Conservation (phyloP, 2,329 filamentous ascomycete genomes). For the Herpomyces periplanetae region DNA sequence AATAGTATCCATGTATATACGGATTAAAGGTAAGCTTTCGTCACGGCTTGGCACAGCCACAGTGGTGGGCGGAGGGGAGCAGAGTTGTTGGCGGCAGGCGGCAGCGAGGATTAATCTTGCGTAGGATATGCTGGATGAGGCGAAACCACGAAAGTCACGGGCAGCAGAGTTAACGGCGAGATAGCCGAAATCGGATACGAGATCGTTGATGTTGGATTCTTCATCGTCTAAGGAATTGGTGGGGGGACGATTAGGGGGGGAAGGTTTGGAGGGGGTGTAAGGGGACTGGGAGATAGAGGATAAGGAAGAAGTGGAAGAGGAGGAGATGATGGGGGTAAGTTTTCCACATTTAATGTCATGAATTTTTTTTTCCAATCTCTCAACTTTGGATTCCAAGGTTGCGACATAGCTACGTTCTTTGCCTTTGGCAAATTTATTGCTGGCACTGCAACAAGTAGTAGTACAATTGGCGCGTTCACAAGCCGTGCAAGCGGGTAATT, state of each 20-base stretch:
- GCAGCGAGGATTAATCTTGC: constrained; percentile 47
- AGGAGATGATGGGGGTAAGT: too few species aligned
- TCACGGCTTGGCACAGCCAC: constrained; percentile 28
- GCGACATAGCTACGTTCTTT: constrained; percentile 92
- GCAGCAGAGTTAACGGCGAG: constrained; percentile 82
- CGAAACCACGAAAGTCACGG: constrained; percentile 60
- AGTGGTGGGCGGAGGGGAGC: constrained; percentile 18
- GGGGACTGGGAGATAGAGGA: constrained; percentile 13
- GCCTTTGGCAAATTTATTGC: constrained; percentile 73
- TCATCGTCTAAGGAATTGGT: constrained; percentile 15
- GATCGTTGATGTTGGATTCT: constrained; percentile 49
- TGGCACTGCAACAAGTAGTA: constrained; percentile 60
- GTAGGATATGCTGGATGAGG: constrained; percentile 67
- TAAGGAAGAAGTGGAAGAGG: too few species aligned
- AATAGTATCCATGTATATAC: constrained; percentile 51
- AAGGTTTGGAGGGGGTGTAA: constrained; percentile 6
- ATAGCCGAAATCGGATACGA: constrained; percentile 76
- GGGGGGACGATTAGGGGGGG: constrained; percentile 1
- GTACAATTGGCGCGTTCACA: constrained; percentile 67
- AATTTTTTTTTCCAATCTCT: constrained; percentile 45
- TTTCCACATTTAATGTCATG: constrained; percentile 19
- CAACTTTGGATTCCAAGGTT: constrained; percentile 59
- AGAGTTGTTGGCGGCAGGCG: constrained; percentile 33
- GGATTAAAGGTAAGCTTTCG: constrained; percentile 23
- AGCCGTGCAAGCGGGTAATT: constrained; percentile 51